Base-by-base conservation (phyloP, 2,329 filamentous ascomycete species). In the Chaetothyriales sp. region DNA sequence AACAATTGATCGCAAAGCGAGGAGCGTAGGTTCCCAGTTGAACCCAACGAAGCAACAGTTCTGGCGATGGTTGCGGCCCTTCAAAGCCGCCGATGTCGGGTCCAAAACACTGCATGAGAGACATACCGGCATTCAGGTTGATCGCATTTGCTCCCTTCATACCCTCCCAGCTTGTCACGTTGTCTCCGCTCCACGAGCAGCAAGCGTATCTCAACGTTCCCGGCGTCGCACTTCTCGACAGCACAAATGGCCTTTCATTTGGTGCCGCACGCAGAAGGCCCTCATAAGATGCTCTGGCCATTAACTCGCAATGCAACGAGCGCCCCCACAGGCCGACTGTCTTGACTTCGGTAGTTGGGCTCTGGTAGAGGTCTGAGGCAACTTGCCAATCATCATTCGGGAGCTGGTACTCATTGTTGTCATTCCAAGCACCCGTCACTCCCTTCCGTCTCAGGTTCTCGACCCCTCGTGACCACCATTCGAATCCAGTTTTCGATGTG, bases 31-130 rank as follows among this genome's bases (percentile, higher is more conserved):
- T 77, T 5, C 83, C 84, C 1, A 85, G 73, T 61, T 87, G 84
- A 10, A 86, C 73, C 84, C 84, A 88, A 28, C 83, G 78, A 2
- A 86, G 76, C 0, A 87, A 73, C 1, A 86, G 73, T 60, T 87
- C 84, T 0, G 83, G 81, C 0, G 76, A 76, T 0, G 84, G 84
- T 61, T 86, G 83, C 0, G 82, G 82, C 1, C 67, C 83, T 68
- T 86, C 83, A 60, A 87, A 87, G 0, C 83, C 83, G 44, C 84
- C 83, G 55, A 87, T 86, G 52, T 87, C 83, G 60, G 86, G 83
- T 10, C 83, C 83, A 57, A 82, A 83, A 61, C 78, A 83, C 67
- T 83, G 82, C 58, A 87, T 70, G 1, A 86, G 69, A 47, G 77
- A 83, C 56, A 86, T 75, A 0, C 82, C 82, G 0, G 83, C 82